A percentile compares a stretch with the other conserved stretches of the same genome.
Conservation (phyloP, 306 rosid species). For the Parietaria judaica region DNA sequence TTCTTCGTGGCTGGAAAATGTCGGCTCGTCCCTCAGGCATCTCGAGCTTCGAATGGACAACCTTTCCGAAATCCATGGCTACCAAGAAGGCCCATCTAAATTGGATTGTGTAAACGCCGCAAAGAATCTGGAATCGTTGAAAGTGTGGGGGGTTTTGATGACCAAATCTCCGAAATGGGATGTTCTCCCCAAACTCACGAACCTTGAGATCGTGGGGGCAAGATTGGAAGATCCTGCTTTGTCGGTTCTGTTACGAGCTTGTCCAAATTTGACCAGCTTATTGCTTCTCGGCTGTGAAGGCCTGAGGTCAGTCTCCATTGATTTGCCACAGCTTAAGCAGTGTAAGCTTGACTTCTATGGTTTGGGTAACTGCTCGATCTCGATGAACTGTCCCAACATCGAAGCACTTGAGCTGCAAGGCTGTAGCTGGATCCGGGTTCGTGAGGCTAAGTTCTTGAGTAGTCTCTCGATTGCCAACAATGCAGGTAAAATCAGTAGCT, state of each 20-base stretch:
- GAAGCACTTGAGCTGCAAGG: slow-evolving; percentile 91
- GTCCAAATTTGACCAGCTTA: slow-evolving; percentile 62
- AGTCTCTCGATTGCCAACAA: slow-evolving; percentile 65
- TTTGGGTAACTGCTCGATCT: slow-evolving; percentile 56
- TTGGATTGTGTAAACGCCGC: slow-evolving; percentile 58
- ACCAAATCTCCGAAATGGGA: slow-evolving; percentile 65
- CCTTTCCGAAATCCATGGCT: slow-evolving; percentile 35
- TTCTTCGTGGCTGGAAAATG: slow-evolving; percentile 59
- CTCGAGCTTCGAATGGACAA: slow-evolving; percentile 93
- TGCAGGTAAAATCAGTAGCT: slow-evolving; percentile 41
- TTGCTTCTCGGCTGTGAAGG: slow-evolving; percentile 89
- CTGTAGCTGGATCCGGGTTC: slow-evolving; percentile 84
- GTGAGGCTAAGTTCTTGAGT: slow-evolving; percentile 46
- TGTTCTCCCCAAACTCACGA: slow-evolving; percentile 49
- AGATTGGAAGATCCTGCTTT: slow-evolving; percentile 57
- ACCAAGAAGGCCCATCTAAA: slow-evolving; percentile 52
- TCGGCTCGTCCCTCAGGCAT: slow-evolving; percentile 45
- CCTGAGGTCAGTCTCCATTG: slow-evolving; percentile 47
- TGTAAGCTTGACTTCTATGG: slow-evolving; percentile 93
- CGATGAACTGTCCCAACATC: slow-evolving; percentile 53
- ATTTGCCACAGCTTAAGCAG: slow-evolving; percentile 51
- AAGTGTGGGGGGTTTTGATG: slow-evolving; percentile 91
- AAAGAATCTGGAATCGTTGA: slow-evolving; percentile 57
- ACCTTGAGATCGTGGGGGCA: slow-evolving; percentile 83
- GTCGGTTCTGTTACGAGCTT: slow-evolving; percentile 40